Percentiles rank a stretch among this genome's conserved stretches.
Evolutionary conservation across 2,329 filamentous ascomycete genomes (phyloP).

Genomic region (Microsporum canis): DNA sequence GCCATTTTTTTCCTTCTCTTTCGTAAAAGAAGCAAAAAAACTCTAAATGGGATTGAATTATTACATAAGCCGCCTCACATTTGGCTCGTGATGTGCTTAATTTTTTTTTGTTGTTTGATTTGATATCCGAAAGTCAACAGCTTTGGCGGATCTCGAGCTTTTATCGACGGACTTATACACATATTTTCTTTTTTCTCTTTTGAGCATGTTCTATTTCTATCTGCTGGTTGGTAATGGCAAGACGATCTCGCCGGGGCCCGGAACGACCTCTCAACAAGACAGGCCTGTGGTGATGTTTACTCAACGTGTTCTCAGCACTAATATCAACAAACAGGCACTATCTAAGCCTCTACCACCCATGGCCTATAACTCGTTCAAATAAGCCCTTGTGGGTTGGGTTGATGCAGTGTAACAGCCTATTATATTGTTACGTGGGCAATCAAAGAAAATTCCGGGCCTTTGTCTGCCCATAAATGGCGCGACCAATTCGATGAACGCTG

Average conservation of each 20-base stretch:
- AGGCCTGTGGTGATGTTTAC: not conserved
- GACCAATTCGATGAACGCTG: not conserved
- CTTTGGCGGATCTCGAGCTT: not conserved
- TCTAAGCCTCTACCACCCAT: not conserved
- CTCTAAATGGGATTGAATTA: not conserved
- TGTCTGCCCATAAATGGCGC: not conserved
- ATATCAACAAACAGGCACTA: not conserved
- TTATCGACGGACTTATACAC: not conserved
- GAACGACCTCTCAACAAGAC: not conserved
- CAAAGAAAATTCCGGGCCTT: constrained; percentile 1
- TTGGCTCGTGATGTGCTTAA: constrained; percentile 3
- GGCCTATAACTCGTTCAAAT: not conserved
- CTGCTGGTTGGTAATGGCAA: not conserved
- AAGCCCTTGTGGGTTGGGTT: not conserved
- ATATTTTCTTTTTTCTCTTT: not conserved
- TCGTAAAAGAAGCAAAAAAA: not conserved
- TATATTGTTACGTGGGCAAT: not conserved
- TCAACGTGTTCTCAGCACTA: not conserved
- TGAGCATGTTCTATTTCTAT: not conserved
- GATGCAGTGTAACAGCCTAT: not conserved
- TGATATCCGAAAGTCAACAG: constrained; percentile 1
- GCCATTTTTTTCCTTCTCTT: not conserved
- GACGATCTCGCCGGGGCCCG: not conserved
- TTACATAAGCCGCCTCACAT: not conserved
- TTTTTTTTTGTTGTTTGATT: not conserved